Percentiles rank a stretch among this genome's conserved stretches.
phyloP scores from a whole-genome alignment of 2,329 filamentous ascomycete species.

The Zarea fungicola region DNA sequence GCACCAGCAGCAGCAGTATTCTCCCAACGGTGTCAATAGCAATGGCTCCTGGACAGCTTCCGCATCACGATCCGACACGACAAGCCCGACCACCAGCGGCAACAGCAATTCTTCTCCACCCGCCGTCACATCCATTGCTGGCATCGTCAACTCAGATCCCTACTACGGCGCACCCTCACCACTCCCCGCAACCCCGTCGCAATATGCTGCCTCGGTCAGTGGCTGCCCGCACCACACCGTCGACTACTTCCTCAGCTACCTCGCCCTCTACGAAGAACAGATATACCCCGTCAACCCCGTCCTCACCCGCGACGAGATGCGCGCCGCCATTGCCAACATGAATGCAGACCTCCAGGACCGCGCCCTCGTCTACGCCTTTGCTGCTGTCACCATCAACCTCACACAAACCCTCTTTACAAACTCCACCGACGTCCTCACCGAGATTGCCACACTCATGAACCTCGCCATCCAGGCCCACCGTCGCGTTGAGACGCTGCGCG shows the following conservation, averaged over 20 bases:
- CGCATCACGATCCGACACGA: conserved; percentile 1
- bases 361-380: conserved; percentile 32
- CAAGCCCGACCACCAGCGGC: conserved; percentile 3
- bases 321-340: conserved; percentile 28
- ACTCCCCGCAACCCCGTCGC: background rate
- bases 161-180: conserved; percentile 2
- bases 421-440: conserved; percentile 24
- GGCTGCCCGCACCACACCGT: conserved; percentile 18
- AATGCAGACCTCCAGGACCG: conserved; percentile 28
- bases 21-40: background rate
- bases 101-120: conserved; percentile 14
- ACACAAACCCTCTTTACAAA: conserved; percentile 25
- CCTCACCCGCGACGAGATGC: conserved; percentile 26
- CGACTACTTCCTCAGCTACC: conserved; percentile 29
- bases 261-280: conserved; percentile 29
- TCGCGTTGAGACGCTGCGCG: conserved; percentile 24
- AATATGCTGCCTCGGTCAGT: conserved; percentile 5
- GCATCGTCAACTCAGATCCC: conserved; percentile 19
- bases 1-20: background rate
- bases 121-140: conserved; percentile 22
- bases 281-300: conserved; percentile 35
- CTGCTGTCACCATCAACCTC: conserved; percentile 32
- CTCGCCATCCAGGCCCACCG: conserved; percentile 21
- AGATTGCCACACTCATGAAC: conserved; percentile 22
- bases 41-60: too few relatives aligned